A percentile compares a stretch with the other conserved stretches of the same genome.
Evolutionary conservation across 371 early-diverging fungal species (phyloP).

Genomic region (Lichtheimia hyalospora): DNA sequence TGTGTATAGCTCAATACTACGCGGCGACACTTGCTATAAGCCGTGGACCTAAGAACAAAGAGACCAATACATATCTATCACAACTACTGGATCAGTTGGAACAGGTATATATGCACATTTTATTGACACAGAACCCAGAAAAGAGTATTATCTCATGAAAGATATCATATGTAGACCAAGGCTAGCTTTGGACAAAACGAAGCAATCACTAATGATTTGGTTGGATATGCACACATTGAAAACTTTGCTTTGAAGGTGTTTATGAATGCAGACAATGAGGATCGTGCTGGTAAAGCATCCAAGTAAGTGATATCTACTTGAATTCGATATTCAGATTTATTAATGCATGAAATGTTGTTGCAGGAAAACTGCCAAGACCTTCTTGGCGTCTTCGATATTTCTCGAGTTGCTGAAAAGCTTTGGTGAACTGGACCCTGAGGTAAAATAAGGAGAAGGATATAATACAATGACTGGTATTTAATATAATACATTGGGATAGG

Average conservation of each 20-base stretch:
- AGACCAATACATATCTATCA: conserved; percentile 64
- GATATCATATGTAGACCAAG: conserved; percentile 46
- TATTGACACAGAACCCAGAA: background rate
- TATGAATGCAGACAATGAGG: conserved; percentile 89
- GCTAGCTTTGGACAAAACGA: conserved; percentile 59
- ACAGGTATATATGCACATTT: conserved; percentile 37
- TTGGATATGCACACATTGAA: conserved; percentile 83
- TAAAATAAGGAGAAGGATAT: conserved; percentile 17
- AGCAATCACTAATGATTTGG: conserved; percentile 76
- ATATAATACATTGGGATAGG: conserved; percentile 28
- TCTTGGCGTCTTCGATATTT: conserved; percentile 83
- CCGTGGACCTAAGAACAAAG: conserved; percentile 55
- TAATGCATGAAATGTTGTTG: background rate
- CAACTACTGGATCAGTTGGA: conserved; percentile 79
- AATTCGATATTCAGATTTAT: background rate
- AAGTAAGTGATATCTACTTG: conserved; percentile 51
- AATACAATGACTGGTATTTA: background rate
- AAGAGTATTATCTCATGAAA: too few relatives aligned
- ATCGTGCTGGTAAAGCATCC: conserved; percentile 73
- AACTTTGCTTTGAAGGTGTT: conserved; percentile 93
- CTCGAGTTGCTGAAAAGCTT: conserved; percentile 81
- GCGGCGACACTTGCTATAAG: conserved; percentile 83
- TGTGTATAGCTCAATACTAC: conserved; percentile 80
- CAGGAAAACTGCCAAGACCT: conserved; percentile 85
- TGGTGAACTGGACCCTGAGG: conserved; percentile 75